Evolutionary conservation across 345 rosid species (phyloP).

Genomic region (Psidium friedrichsthalianum): DNA sequence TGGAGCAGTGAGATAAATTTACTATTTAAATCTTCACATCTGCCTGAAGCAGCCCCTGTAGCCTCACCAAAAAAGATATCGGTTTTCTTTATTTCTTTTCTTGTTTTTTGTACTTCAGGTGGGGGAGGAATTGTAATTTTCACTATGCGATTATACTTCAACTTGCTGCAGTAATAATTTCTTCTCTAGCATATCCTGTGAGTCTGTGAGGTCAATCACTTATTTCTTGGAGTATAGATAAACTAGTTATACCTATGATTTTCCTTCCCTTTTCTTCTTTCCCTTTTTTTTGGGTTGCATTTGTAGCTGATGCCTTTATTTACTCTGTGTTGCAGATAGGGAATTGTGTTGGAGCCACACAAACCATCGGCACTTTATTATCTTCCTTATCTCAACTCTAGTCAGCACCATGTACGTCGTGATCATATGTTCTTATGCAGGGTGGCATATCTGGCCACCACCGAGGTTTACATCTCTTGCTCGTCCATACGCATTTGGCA

Average conservation of each 20-base stretch:
- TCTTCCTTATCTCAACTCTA: conserved; percentile 65
- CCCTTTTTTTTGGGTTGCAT: too few relatives aligned
- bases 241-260: background rate
- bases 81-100: background rate
- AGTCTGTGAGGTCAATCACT: background rate
- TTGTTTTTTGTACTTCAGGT: background rate
- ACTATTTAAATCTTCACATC: background rate
- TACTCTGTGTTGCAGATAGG: conserved; percentile 58
- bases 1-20: background rate
- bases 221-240: background rate
- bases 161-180: background rate
- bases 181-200: background rate
- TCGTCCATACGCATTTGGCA: conserved; percentile 2
- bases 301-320: background rate
- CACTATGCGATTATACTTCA: background rate
- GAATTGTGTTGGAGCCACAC: conserved; percentile 84
- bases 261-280: background rate
- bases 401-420: conserved; percentile 34
- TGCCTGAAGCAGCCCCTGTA: background rate
- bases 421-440: conserved; percentile 30
- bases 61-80: background rate
- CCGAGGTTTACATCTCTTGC: conserved; percentile 3
- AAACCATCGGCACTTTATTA: conserved; percentile 53
- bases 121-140: background rate
- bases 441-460: conserved; percentile 46